These are phyloP conservation scores for Rhodotorula kratochvilovae DNA, from an alignment of 768 basidiomycete genomes.

Conservation along the genomic window DNA sequence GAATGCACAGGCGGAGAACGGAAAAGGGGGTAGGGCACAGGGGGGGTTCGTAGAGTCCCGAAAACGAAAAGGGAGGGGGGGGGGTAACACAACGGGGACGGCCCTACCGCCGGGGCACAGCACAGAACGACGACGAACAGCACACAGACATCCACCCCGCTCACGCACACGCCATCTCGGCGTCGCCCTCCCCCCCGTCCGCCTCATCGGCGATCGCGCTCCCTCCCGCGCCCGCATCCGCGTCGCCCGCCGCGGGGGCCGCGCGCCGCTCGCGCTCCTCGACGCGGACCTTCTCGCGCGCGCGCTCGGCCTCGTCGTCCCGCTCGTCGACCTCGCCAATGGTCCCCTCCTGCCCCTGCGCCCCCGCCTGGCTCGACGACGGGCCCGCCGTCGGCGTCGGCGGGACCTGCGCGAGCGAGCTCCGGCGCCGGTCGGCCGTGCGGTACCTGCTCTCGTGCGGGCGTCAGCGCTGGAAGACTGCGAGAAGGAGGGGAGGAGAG, in stretches of 20 bases:
- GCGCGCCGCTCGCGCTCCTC: neutral
- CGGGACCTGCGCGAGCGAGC: neutral
- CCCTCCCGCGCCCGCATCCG: too few species aligned
- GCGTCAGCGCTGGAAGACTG: neutral
- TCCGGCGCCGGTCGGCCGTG: slow-evolving; percentile 1
- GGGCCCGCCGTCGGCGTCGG: neutral
- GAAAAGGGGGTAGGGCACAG: too few species aligned
- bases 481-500: neutral
- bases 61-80: too few species aligned
- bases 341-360: too few species aligned
- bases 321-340: neutral
- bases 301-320: neutral
- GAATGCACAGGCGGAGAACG: too few species aligned
- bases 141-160: too few species aligned
- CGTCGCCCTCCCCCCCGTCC: neutral
- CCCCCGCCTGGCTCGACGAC: too few species aligned
- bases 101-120: too few species aligned
- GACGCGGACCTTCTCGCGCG: neutral
- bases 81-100: too few species aligned
- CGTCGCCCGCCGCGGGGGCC: neutral
- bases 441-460: neutral
- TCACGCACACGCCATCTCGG: neutral
- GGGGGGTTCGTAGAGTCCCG: too few species aligned
- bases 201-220: neutral
- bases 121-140: too few species aligned